These are phyloP conservation scores for Geosiphon pyriformis DNA, from an alignment of 192 early-diverging fungal species.

Conservation along the genomic window DNA sequence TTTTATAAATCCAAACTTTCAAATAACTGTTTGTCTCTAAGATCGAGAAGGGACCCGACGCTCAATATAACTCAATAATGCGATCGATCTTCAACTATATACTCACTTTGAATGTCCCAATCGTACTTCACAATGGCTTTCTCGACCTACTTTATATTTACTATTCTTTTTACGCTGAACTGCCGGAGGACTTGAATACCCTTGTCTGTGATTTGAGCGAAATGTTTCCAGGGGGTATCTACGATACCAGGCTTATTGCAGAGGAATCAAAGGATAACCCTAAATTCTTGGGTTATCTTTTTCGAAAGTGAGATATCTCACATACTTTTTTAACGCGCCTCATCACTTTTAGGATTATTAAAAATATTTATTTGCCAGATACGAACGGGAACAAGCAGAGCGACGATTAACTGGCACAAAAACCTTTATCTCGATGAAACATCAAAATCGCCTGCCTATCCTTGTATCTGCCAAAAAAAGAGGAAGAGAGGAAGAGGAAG, in stretches of 20 bases:
- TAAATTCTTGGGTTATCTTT: slow-evolving; percentile 69
- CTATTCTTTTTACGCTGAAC: slow-evolving; percentile 74
- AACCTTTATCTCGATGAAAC: slow-evolving; percentile 1
- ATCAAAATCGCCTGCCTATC: background rate
- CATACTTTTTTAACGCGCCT: background rate
- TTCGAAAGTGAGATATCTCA: slow-evolving; percentile 41
- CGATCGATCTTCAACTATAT: slow-evolving; percentile 53
- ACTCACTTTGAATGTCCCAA: slow-evolving; percentile 46
- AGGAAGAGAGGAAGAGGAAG: slow-evolving; percentile 1
- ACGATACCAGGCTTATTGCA: slow-evolving; percentile 89
- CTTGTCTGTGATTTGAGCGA: slow-evolving; percentile 73
- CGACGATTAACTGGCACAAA: slow-evolving; percentile 6
- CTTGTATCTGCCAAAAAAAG: background rate
- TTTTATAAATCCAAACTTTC: background rate
- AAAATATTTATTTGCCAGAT: slow-evolving; percentile 9
- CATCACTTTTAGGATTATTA: background rate
- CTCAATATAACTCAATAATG: slow-evolving; percentile 41
- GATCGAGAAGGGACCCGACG: slow-evolving; percentile 35
- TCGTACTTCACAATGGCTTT: slow-evolving; percentile 92
- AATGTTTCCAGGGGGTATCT: slow-evolving; percentile 85
- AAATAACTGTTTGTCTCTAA: slow-evolving; percentile 8
- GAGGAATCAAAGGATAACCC: slow-evolving; percentile 60
- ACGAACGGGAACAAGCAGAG: slow-evolving; percentile 24
- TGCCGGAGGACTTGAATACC: slow-evolving; percentile 62
- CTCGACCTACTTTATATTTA: slow-evolving; percentile 93